Base-by-base conservation (phyloP, 2,329 filamentous ascomycete genomes). In the Lachnellula occidentalis region DNA sequence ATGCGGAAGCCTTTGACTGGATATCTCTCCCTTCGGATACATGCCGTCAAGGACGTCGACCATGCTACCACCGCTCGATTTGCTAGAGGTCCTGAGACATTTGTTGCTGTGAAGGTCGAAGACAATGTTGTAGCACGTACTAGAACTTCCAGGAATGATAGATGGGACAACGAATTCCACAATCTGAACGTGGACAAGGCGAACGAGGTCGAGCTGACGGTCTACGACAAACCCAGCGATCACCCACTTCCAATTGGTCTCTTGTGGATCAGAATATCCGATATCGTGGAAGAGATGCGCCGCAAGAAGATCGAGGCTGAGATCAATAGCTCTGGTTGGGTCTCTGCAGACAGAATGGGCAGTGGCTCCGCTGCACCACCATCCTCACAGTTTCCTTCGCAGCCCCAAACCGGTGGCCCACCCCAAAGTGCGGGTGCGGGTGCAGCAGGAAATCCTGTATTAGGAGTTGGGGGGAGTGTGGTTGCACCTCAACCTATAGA, bases 251-350 rank as follows among this genome's bases (percentile, higher is more conserved):
- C 94, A 41, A 96, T 99, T 66, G 94, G 87, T 54, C 85, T 99
- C 79, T 80, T 97, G 14, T 99, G 94, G 94, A 86, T 99, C 55
- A 82, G 94, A 57, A 92, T 99, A 67, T 95, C 94, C 15, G 94
- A 99, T 70, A 95, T 99, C 61, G 90, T 91, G 1, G 94, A 99
- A 70, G 94, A 99, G 72, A 92, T 99, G 80, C 87, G 94, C 69
- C 85, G 92, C 58, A 97, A 97, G 79, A 95, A 88, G 75, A 95
- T 99, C 58, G 94, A 99, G 73, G 88, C 90, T 14, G 94, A 99
- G 69, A 89, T 96, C 69, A 95, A 92, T 71, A 88, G 86, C 67
- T 91, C 90, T 45, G 94, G 92, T 51, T 99, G 94, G 94, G 92
- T 96, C 51, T 96, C 94, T 60, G 94, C 94, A 50, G 94, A 97